phyloP scores from a whole-genome alignment of 192 early-diverging fungal genomes.

The Obelidium mucronatum region DNA sequence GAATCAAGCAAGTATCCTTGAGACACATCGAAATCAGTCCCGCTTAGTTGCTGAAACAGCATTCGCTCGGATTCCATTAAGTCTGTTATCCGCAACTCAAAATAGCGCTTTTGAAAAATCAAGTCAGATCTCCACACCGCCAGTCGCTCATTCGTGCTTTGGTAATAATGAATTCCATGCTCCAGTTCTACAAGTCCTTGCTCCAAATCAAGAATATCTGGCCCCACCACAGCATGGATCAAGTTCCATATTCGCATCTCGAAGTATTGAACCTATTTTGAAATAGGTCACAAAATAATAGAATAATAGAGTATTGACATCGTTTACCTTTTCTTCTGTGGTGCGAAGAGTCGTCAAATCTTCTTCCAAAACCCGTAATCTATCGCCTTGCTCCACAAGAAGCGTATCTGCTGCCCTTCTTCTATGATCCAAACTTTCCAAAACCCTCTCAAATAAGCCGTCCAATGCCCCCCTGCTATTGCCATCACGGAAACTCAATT shows the following conservation, averaged over 20 bases:
- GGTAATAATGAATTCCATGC: neutral
- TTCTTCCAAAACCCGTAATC: slow-evolving; percentile 1
- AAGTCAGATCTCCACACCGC: slow-evolving; percentile 22
- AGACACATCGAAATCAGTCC: neutral
- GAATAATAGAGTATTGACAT: neutral
- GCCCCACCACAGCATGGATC: neutral
- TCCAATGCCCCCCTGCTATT: neutral
- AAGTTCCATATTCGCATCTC: slow-evolving; percentile 5
- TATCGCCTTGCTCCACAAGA: neutral
- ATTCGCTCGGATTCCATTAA: slow-evolving; percentile 10
- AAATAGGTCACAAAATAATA: neutral
- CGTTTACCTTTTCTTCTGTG: neutral
- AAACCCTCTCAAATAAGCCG: slow-evolving; percentile 11
- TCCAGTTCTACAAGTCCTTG: slow-evolving; percentile 1
- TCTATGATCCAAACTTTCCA: slow-evolving; percentile 7
- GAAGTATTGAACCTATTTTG: slow-evolving; percentile 6
- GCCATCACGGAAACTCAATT: slow-evolving; percentile 2
- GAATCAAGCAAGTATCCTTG: neutral
- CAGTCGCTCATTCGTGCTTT: neutral
- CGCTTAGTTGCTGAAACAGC: slow-evolving; percentile 10
- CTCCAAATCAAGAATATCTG: neutral
- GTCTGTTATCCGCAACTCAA: slow-evolving; percentile 8
- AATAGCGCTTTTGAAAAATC: slow-evolving; percentile 29
- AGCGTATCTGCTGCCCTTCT: neutral
- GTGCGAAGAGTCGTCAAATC: neutral